These are phyloP conservation scores for Sclerotinia minor DNA, from an alignment of 2,329 filamentous ascomycete genomes.

Conservation along the genomic window DNA sequence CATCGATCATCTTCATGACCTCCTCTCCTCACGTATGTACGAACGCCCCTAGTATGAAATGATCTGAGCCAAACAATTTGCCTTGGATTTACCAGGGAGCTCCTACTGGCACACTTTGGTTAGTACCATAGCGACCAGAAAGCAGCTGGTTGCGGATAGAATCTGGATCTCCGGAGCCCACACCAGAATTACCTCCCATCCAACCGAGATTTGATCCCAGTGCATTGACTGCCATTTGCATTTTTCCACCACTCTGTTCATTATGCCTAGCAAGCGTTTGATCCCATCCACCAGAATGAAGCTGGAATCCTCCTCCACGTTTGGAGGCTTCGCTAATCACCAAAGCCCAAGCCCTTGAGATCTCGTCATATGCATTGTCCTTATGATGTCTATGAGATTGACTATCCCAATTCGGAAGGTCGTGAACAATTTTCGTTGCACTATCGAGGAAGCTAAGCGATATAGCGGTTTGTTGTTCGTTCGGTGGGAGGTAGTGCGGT, in stretches of 20 bases:
- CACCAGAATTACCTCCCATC: conserved; percentile 55
- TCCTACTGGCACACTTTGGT: conserved; percentile 58
- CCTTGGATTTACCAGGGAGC: conserved; percentile 49
- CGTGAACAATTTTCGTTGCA: conserved; percentile 86
- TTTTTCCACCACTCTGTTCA: conserved; percentile 76
- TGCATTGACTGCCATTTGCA: conserved; percentile 77
- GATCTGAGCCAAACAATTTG: not conserved
- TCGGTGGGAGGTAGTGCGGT: conserved; percentile 89
- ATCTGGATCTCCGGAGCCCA: conserved; percentile 46
- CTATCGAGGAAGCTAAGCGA: conserved; percentile 87
- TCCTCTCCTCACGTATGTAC: conserved; percentile 32
- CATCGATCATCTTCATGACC: conserved; percentile 21
- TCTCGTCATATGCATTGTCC: conserved; percentile 93
- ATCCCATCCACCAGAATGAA: conserved; percentile 92
- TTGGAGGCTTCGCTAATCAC: conserved; percentile 91
- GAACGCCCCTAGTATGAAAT: conserved; percentile 32
- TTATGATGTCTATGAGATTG: conserved; percentile 89
- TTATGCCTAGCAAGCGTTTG: conserved; percentile 85
- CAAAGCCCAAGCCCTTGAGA: conserved; percentile 87
- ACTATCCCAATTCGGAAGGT: conserved; percentile 86
- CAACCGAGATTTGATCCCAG: conserved; percentile 75
- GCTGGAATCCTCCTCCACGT: conserved; percentile 81
- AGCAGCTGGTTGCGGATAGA: conserved; percentile 65
- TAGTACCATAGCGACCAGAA: conserved; percentile 58
- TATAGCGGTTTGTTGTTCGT: conserved; percentile 78